Percentiles rank a stretch among this genome's conserved stretches.
Evolutionary conservation across 148 eudicot species (phyloP).

Genomic region (Fagopyrum homotropicum): DNA sequence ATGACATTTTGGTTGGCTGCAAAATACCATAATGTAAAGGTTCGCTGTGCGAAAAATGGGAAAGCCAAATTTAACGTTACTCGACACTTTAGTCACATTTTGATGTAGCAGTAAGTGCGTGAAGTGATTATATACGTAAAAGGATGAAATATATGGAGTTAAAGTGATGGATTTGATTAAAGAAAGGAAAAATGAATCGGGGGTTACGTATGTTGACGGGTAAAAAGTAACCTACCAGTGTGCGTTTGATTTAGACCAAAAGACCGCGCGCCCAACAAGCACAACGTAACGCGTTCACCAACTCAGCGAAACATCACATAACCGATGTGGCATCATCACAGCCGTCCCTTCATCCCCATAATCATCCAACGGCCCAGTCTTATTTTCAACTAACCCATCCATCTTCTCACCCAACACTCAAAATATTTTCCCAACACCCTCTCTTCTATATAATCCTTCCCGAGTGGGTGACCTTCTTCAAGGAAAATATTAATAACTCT

Average conservation of each 20-base stretch:
- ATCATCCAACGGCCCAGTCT: conserved; percentile 4
- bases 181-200: neutral
- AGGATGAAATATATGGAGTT: neutral
- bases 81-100: no score
- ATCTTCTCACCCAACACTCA: conserved; percentile 15
- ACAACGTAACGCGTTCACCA: neutral
- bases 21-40: no score
- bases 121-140: no score
- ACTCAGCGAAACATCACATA: neutral
- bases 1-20: no score
- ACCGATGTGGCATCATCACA: neutral
- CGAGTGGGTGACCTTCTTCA: neutral
- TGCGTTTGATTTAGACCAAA: neutral
- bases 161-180: neutral
- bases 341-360: neutral
- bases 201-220: conserved; percentile 2
- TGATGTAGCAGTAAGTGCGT: no score
- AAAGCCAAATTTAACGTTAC: no score
- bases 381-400: conserved; percentile 13
- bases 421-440: neutral
- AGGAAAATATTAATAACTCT: neutral
- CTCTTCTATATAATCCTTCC: neutral
- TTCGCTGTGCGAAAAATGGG: no score
- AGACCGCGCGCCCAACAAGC: neutral
- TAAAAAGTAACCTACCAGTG: conserved; percentile 3